These are phyloP conservation scores for Pestalotiopsis sp. DNA, from an alignment of 2,329 filamentous ascomycete genomes.

Conservation along the genomic window DNA sequence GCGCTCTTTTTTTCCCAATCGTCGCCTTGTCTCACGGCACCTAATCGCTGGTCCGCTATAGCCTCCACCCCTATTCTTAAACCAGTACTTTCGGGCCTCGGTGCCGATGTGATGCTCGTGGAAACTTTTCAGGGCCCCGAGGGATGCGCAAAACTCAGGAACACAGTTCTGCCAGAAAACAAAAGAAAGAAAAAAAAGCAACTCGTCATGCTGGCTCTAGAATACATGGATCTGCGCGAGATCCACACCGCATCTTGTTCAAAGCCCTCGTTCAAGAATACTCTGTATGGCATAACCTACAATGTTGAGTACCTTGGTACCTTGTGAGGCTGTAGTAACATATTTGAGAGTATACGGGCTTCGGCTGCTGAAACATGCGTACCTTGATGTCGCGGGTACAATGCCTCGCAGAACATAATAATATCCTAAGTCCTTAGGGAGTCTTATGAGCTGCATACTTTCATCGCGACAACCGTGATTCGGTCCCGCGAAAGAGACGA, in stretches of 20 bases:
- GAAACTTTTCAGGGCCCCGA: no score
- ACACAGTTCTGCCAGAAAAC: no score
- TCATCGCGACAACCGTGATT: not conserved
- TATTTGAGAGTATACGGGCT: not conserved
- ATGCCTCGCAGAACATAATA: not conserved
- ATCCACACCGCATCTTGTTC: not conserved
- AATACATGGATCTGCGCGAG: no score
- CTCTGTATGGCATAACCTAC: not conserved
- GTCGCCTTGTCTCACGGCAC: no score
- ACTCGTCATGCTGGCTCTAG: no score
- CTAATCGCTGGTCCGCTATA: no score
- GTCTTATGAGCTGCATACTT: not conserved
- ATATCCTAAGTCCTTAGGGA: not conserved
- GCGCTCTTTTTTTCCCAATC: no score
- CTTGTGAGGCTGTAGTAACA: not conserved
- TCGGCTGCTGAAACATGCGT: not conserved
- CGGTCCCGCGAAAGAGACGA: not conserved
- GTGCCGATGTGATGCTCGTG: no score
- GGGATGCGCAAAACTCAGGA: no score
- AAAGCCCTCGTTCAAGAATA: not conserved
- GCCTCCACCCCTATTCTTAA: no score
- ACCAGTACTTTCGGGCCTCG: no score
- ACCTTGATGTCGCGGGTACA: not conserved
- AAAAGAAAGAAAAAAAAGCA: no score
- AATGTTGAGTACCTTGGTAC: not conserved